Evolutionary conservation across 441 rosid genomes (phyloP), one percentile per base, ranked within the genome.

Genomic region (Lepidium campestre): DNA sequence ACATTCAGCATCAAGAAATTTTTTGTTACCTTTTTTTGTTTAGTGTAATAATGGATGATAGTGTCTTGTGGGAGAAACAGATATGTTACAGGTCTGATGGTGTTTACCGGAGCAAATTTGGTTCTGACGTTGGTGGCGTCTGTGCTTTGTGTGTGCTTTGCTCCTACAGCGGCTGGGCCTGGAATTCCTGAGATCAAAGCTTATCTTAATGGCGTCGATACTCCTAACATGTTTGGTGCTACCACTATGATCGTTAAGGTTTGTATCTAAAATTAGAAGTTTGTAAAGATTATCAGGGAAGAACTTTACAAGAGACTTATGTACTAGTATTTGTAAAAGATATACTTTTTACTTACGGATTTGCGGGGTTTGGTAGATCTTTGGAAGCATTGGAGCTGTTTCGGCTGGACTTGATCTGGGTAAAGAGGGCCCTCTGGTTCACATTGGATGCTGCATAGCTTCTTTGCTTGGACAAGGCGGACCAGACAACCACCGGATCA

Each of bases 171-270:
- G 0, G 97, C 98, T 27, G 98, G 98, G 10, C 97, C 97, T 32
- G 97, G 97, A n/a, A 88, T 93, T 23, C 97, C 98, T 36, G 98
- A 93, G 79, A 86, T 90, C 75, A 93, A 93, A 79, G 98, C 98
- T 62, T 93, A 93, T 70, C 97, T 93, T 52, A 93, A 93, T 80
- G 98, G 98, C 4, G 82, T 93, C 5, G 97, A 93, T 70, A 88
- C 94, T 65, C 98, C 98, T 8, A 83, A 88, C 72, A 90, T 93
- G 96, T 93, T 75, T 59, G 97, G 97, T 52, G 86, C 84, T 25
- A 39, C 91, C 18, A 77, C 91, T 9, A 79, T 93, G 83, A 49
- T 93, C 29, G 97, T 93, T 74, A 93, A 92, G 98, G 98, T 92
- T 14, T 48, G 73, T 70, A 46, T 42, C 46, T 53, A 61, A 41